phyloP scores from a whole-genome alignment of 306 rosid species.

The Sicyos baderoa region DNA sequence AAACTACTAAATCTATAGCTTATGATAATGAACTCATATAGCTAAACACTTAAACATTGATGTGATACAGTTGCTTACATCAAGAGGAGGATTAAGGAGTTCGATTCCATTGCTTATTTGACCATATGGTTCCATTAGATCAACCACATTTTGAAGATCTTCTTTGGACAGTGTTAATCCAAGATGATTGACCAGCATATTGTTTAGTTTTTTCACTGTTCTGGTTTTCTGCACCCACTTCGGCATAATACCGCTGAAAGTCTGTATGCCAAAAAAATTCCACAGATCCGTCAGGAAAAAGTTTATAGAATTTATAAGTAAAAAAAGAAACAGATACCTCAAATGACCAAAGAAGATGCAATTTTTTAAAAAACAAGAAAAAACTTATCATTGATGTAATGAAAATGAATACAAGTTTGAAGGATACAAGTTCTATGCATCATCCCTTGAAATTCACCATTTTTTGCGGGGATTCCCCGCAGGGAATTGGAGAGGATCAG shows the following conservation, averaged over 20 bases:
- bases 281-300: constrained; percentile 19
- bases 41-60: neutral
- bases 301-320: neutral
- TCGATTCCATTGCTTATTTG: constrained; percentile 95
- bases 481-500: no score
- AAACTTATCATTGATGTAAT: no score
- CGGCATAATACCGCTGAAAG: constrained; percentile 63
- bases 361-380: no score
- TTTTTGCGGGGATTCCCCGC: no score
- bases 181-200: constrained; percentile 70
- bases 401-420: no score
- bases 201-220: constrained; percentile 39
- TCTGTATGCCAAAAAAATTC: constrained; percentile 42
- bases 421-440: no score
- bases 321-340: constrained; percentile 18
- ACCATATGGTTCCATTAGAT: constrained; percentile 96
- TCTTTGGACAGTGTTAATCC: constrained; percentile 69
- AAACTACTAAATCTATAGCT: neutral
- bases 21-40: neutral
- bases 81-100: constrained; percentile 78
- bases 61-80: constrained; percentile 46
- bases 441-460: no score
- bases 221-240: constrained; percentile 55
- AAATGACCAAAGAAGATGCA: neutral
- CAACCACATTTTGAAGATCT: constrained; percentile 78